Conservation (phyloP, 441 rosid species). For the Erodium texanum region DNA sequence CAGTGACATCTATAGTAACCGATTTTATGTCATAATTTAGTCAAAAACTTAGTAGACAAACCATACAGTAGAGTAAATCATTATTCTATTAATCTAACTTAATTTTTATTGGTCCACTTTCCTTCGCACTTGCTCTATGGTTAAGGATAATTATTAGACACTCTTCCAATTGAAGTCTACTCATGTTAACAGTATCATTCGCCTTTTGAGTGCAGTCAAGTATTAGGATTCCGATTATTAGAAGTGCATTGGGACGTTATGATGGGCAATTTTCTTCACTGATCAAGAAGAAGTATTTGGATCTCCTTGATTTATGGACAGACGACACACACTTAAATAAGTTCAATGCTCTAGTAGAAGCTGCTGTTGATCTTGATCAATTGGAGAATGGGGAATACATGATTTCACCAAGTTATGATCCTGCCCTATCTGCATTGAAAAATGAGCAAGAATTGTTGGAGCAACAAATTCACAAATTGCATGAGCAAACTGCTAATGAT, state of each 20-base stretch:
- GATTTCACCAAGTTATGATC: conserved; percentile 82
- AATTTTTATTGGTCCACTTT: background rate
- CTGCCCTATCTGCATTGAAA: conserved; percentile 57
- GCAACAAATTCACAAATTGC: conserved; percentile 66
- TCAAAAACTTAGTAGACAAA: background rate
- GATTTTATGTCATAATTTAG: background rate
- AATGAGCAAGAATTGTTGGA: conserved; percentile 72
- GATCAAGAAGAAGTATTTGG: conserved; percentile 62
- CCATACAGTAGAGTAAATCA: background rate
- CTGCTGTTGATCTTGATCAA: conserved; percentile 87
- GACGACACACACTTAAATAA: conserved; percentile 69
- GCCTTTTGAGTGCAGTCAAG: conserved; percentile 57
- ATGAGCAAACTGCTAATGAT: conserved; percentile 72
- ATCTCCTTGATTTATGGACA: conserved; percentile 41
- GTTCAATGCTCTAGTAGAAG: conserved; percentile 78
- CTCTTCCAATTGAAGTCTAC: conserved; percentile 5
- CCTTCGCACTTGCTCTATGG: background rate
- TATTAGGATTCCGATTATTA: conserved; percentile 76
- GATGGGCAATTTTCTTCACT: conserved; percentile 59
- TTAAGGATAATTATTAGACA: background rate
- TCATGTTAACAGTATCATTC: background rate
- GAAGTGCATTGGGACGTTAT: conserved; percentile 56
- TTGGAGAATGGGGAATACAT: conserved; percentile 93
- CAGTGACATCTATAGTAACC: background rate
- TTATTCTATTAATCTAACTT: background rate